Percentiles rank a stretch among this genome's conserved stretches.
Evolutionary conservation across 208 protist genomes (phyloP).

Genomic region (Trypanosoma grayi): DNA sequence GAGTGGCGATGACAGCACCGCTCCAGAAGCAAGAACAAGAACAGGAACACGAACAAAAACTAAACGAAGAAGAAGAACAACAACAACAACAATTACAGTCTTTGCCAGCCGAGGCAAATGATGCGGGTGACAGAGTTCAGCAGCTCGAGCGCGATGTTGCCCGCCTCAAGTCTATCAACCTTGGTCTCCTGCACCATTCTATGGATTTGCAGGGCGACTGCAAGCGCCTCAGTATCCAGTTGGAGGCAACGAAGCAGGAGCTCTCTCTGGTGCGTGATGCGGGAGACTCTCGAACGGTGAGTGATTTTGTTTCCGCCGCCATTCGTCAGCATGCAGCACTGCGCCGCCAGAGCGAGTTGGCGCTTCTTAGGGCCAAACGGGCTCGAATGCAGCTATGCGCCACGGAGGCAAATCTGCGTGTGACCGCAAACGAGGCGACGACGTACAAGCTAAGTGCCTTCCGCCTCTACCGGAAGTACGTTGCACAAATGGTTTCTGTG

Average conservation of each 20-base stretch:
- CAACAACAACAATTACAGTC: not conserved
- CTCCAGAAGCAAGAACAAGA: not conserved
- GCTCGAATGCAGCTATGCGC: slow-evolving; percentile 72
- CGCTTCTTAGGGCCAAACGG: slow-evolving; percentile 68
- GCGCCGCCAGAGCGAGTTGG: slow-evolving; percentile 75
- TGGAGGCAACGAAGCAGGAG: slow-evolving; percentile 64
- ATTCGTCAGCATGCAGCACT: slow-evolving; percentile 80
- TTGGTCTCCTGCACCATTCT: slow-evolving; percentile 76
- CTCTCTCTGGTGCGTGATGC: slow-evolving; percentile 72
- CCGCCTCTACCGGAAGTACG: slow-evolving; percentile 81
- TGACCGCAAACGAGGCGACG: slow-evolving; percentile 83
- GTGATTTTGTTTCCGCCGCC: slow-evolving; percentile 79
- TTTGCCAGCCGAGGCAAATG: not conserved
- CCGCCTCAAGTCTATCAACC: slow-evolving; percentile 83
- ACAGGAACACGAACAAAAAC: slow-evolving; percentile 1
- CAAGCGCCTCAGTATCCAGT: slow-evolving; percentile 63
- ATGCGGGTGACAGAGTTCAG: slow-evolving; percentile 8
- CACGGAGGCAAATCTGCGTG: slow-evolving; percentile 83
- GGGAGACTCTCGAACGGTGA: slow-evolving; percentile 54
- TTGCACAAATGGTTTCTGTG: slow-evolving; percentile 60
- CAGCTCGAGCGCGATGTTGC: slow-evolving; percentile 68
- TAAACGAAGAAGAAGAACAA: not conserved
- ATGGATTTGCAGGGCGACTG: slow-evolving; percentile 69
- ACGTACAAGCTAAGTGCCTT: slow-evolving; percentile 82
- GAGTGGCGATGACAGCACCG: not conserved